Evolutionary conservation across 78 protist species (phyloP).

Genomic region (slime mould (Dictyostelium discoideum)): DNA sequence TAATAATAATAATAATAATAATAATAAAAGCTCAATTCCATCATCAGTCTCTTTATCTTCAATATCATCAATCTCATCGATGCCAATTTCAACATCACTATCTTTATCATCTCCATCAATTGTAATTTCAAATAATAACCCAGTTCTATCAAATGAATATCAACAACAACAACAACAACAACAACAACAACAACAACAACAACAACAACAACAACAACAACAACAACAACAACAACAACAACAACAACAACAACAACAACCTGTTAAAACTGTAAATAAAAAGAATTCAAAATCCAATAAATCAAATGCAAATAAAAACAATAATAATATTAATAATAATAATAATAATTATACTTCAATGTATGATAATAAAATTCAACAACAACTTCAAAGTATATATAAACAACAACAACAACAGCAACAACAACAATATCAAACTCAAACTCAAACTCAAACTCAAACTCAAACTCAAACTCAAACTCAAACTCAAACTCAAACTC

Average conservation of each 20-base stretch:
- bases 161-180: neutral
- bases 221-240: neutral
- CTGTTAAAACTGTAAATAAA: neutral
- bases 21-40: neutral
- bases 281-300: neutral
- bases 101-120: neutral
- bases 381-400: constrained; percentile 14
- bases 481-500: neutral
- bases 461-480: neutral
- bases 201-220: neutral
- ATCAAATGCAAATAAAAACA: neutral
- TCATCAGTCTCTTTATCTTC: constrained; percentile 1
- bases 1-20: neutral
- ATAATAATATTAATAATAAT: neutral
- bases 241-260: neutral
- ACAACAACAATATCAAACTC: neutral
- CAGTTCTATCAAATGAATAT: neutral
- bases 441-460: neutral
- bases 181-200: neutral
- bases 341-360: neutral
- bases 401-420: neutral
- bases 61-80: neutral
- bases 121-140: neutral
- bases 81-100: neutral
- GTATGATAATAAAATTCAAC: constrained; percentile 7